Base-by-base conservation (phyloP, 169 alveolate species). In the Plasmodium gaboni region DNA sequence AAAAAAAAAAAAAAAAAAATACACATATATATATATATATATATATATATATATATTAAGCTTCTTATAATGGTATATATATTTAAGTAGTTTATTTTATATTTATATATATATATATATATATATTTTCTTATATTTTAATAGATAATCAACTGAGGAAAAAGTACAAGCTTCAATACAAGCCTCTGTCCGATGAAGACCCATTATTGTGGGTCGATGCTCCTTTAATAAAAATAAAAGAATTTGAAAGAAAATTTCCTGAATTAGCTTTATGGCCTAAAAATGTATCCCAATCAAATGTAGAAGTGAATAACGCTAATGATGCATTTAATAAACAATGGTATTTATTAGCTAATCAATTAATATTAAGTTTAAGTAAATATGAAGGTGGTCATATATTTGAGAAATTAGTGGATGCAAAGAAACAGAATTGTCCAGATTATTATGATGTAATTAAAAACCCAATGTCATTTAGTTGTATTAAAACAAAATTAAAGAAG, bases 361-460 rank as follows among this genome's bases (percentile, higher is more conserved):
- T 94, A 46, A 90, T 95, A 9, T 90, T 91, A n/a, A 90, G 87
- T 51, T 76, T 95, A 87, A 88, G 94, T 51, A 95, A 95, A 72
- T 96, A 95, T 76, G 97, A 95, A 59, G 98, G 98, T 0, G 98
- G 97, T 19, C 96, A 96, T 92, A 96, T 96, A 12, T 96, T 96
- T 63, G 98, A 96, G 73, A 93, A 88, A 73, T 97, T 97, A 17
- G 98, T 96, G 10, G 98, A 96, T 86, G 93, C 97, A 7, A 96
- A 96, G 86, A 95, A 94, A 64, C 97, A 95, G 78, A 95, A 95
- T 72, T 95, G 97, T 64, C 98, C 98, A 3, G 98, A 95, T 80
- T 96, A 96, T 85, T 96, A 96, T 88, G 97, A 96, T 87, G 95
- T 96, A 44, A 93, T 96, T 44, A 94, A 92, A 55, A 93, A 94